phyloP scores from a whole-genome alignment of 805 yeast genomes.

The Zygotorulaspora sp. region DNA sequence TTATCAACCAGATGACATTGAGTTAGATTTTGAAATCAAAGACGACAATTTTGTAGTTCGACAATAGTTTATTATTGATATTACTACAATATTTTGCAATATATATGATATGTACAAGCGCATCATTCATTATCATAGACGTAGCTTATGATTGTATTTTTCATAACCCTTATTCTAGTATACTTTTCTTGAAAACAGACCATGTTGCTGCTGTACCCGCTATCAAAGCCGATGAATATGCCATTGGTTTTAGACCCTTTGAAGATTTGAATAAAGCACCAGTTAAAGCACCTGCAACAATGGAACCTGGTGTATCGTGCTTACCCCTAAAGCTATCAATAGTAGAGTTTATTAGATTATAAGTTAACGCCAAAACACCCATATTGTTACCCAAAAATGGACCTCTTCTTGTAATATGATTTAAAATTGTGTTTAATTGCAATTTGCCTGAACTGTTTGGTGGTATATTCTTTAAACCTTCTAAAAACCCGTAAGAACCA shows the following conservation, averaged over 20 bases:
- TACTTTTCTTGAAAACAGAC: slow-evolving; percentile 67
- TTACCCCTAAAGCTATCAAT: slow-evolving; percentile 79
- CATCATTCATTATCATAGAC: slow-evolving; percentile 17
- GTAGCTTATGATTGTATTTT: background rate
- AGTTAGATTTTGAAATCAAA: background rate
- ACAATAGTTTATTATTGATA: background rate
- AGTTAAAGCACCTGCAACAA: slow-evolving; percentile 84
- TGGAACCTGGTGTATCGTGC: slow-evolving; percentile 81
- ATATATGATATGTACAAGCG: slow-evolving; percentile 22
- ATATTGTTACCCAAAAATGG: slow-evolving; percentile 94
- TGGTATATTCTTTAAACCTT: slow-evolving; percentile 78
- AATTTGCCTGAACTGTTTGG: slow-evolving; percentile 72
- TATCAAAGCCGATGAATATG: slow-evolving; percentile 74
- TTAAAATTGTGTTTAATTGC: slow-evolving; percentile 82
- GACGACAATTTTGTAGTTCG: background rate
- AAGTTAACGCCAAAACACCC: slow-evolving; percentile 86
- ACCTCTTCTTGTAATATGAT: slow-evolving; percentile 91
- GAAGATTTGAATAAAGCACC: slow-evolving; percentile 89
- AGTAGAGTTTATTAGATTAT: slow-evolving; percentile 76
- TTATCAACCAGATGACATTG: slow-evolving; percentile 8
- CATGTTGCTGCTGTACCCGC: slow-evolving; percentile 90
- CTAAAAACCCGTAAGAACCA: slow-evolving; percentile 82
- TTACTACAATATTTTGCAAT: slow-evolving; percentile 1
- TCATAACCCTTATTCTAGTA: slow-evolving; percentile 16
- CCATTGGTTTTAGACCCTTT: slow-evolving; percentile 83